Evolutionary conservation across 345 rosid species (phyloP), one percentile per base, ranked within the genome.

Genomic region (Punica granatum): DNA sequence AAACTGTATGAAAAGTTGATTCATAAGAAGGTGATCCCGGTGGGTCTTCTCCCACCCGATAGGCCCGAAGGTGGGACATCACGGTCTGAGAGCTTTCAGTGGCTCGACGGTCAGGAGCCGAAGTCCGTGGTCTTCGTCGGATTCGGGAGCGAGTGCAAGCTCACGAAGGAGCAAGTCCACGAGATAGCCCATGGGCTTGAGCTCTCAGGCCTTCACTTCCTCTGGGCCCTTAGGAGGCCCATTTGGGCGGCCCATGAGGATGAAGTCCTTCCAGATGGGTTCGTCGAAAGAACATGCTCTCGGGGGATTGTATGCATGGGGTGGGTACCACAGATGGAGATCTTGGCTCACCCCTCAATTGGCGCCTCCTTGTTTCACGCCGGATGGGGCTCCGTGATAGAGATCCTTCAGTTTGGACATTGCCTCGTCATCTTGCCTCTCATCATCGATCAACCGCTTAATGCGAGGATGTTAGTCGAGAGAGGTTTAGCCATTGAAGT

Each of bases 141-240:
- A 1, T 75, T 79, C 35, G 79, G 79, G 4, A 79, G 77, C 28
- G 79, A 79, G 64, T 67, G 35, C 43, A 73, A 51, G 63, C 68
- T 79, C 2, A 69, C 63, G 7, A 63, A 25, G 61, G 77, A 79
- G 39, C 73, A 73, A 67, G 48, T 75, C 2, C 25, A 65, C 21
- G 79, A 79, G 69, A 69, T 79, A 0, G 82, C 77, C 0, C 44
- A 67, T 10, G 79, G 79, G 11, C 58, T 79, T 23, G 79, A 76
- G 70, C 3, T 70, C 7, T 75, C 83, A 0, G 69, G 60, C 23
- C 19, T 79, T 34, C 75, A 79, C 13, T 79, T 75, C 19, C 63
- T 76, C 2, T 79, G 83, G 79, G 80, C 71, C 19, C 33, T 75
- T 7, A 60, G 75, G n/a, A 67, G 59, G 60, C 82, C 82, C 4